Base-by-base conservation (phyloP, 345 rosid genomes). In the Eucalyptus erythrocorys region DNA sequence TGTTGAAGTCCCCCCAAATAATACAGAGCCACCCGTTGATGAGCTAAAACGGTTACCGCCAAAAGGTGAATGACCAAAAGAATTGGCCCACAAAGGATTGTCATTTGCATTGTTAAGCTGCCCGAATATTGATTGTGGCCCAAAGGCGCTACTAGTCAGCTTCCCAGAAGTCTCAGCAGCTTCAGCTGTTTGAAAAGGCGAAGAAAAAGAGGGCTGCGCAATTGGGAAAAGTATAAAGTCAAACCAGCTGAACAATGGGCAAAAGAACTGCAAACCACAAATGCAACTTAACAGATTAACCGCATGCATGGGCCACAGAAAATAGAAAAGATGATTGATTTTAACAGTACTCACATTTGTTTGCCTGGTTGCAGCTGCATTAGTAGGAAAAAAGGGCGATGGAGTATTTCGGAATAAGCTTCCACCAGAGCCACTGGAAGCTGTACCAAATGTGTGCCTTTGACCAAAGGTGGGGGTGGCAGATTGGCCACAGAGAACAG, bases 391-490 rank as follows among this genome's bases (percentile, higher is more conserved):
- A 61, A 90, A 66, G 32, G 90, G 51, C n/a, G 96, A 91, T 34
- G 94, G 30, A 89, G 93, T 90, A 91, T 89, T 90, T 55, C 97
- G 89, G 93, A 93, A 96, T 57, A 89, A 42, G 89, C 90, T 87
- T 79, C 91, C 92, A 40, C 89, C 57, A 32, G 87, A 91, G 43
- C 94, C 91, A 88, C 91, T 94, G 57, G 95, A 48, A 85, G 92
- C 17, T 59, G 91, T 82, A 53, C 92, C 5, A 90, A 94, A 97
- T 84, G 88, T 87, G 92, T 86, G 90, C 85, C 91, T 40, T 89
- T 92, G 96, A 87, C 92, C 95, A 88, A 96, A 94, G 68, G 88
- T 5, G 0, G 81, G 45, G 43, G 43, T 71, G 13, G 45, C 34
- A 61, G 61, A 76, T 85, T 79, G 90, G 47, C 88, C 86, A 79